These are phyloP conservation scores for Cynara cardunculus DNA, from an alignment of 129 eudicot species.

Conservation along the genomic window DNA sequence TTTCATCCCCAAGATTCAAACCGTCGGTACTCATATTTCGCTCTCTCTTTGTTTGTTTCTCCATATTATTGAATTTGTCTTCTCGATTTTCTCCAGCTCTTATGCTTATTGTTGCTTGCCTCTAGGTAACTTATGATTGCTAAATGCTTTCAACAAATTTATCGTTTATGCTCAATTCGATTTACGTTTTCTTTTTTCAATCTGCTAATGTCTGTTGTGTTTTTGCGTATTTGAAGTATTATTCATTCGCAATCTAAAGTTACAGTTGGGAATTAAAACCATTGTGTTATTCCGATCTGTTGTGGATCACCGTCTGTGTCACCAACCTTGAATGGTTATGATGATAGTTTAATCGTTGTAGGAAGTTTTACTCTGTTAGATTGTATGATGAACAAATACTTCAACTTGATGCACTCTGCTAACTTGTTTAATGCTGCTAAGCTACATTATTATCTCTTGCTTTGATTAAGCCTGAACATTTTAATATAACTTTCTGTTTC, in stretches of 20 bases:
- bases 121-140: background rate
- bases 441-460: background rate
- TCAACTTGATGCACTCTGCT: background rate
- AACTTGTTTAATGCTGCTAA: background rate
- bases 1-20: background rate
- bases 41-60: background rate
- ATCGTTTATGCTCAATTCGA: background rate
- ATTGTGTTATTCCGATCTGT: slow-evolving; percentile 18
- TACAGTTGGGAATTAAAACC: background rate
- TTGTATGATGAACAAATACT: background rate
- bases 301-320: slow-evolving; percentile 20
- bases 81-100: background rate
- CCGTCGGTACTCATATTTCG: background rate
- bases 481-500: too few relatives aligned
- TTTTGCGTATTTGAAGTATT: background rate
- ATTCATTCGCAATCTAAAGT: background rate
- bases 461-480: background rate
- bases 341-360: background rate
- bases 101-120: background rate
- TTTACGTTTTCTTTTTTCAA: background rate
- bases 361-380: background rate
- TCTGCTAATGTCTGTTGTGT: background rate
- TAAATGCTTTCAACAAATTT: background rate
- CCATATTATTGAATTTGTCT: background rate
- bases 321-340: background rate